Conservation (phyloP, 2,329 filamentous ascomycete genomes). For the Scedosporium minutisporum region DNA sequence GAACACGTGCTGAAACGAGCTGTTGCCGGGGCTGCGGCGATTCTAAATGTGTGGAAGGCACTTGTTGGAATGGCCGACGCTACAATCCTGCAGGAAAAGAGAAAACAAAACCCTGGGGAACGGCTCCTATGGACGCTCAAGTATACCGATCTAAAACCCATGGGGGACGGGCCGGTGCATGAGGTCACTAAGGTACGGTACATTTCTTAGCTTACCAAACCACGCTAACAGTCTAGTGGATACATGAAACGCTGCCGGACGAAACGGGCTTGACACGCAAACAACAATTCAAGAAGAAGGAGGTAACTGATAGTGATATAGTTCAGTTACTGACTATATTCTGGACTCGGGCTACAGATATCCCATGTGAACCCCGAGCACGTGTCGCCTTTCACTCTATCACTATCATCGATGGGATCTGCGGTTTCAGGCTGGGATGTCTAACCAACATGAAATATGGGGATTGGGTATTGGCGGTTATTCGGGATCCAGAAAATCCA, state of each 20-base stretch:
- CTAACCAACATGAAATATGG: background rate
- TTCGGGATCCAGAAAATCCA: background rate
- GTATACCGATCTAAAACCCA: background rate
- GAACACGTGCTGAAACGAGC: background rate
- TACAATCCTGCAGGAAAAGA: background rate
- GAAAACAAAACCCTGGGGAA: background rate
- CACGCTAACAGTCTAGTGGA: background rate
- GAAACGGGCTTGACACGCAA: background rate
- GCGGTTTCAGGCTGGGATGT: background rate
- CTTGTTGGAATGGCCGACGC: background rate
- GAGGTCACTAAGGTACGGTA: background rate
- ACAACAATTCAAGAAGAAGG: background rate
- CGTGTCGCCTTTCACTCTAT: background rate
- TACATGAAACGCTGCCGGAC: background rate
- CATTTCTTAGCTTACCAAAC: background rate
- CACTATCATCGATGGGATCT: background rate
- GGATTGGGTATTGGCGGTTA: background rate
- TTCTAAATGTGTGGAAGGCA: background rate
- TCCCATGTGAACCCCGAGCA: background rate
- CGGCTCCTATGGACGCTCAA: background rate
- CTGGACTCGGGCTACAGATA: background rate
- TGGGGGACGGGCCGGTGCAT: slow-evolving; percentile 8
- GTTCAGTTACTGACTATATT: no score
- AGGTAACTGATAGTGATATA: background rate
- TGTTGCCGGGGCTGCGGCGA: background rate